Base-by-base conservation (phyloP, 371 early-diverging fungal species). In the Rhizopus arrhizus region DNA sequence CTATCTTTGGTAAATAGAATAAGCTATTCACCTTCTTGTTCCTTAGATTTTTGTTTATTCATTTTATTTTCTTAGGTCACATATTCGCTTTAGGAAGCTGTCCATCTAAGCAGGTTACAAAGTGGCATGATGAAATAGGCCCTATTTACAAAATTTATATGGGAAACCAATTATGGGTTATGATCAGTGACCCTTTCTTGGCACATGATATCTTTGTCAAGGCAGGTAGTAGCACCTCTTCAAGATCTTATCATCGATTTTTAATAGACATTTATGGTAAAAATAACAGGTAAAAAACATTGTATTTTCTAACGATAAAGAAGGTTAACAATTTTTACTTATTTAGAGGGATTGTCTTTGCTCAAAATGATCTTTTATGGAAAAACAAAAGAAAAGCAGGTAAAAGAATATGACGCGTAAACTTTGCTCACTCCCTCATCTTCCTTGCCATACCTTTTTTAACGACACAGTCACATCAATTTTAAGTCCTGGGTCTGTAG, bases 161-260 rank as follows among this genome's bases (percentile, higher is more conserved):
- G 58, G 69, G 69, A 45, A 65, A 65, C 13, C 54, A 62, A 29
- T 31, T 52, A 9, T 69, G 62, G 61, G 42, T 69, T 6, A 52
- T 61, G 41, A 62, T 69, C 45, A 43, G 59, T 13, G 69, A 69
- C 35, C 62, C 65, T 33, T 11, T 53, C 12, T 41, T 69, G 9
- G 69, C 69, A 4, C 69, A 69, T 46, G 69, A 69, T n/a, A 50
- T 69, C 2, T 65, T 69, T 42, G 58, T 48, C 22, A 59, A 59
- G 22, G 47, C 58, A 6, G 68, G 68, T 13, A 59, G 59, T 22
- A 33, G 53, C 32, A 67, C 68, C 4, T 67, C 68, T 2, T 36
- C 51, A 15, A 29, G 68, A 49, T 55, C 68, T 31, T 62, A 34
- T 28, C 62, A 67, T 29, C 49, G 57, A 11, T 67, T 55, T 43